Evolutionary conservation across 2,329 filamentous ascomycete genomes (phyloP).

Genomic region (Aspergillus brunneoviolaceus): DNA sequence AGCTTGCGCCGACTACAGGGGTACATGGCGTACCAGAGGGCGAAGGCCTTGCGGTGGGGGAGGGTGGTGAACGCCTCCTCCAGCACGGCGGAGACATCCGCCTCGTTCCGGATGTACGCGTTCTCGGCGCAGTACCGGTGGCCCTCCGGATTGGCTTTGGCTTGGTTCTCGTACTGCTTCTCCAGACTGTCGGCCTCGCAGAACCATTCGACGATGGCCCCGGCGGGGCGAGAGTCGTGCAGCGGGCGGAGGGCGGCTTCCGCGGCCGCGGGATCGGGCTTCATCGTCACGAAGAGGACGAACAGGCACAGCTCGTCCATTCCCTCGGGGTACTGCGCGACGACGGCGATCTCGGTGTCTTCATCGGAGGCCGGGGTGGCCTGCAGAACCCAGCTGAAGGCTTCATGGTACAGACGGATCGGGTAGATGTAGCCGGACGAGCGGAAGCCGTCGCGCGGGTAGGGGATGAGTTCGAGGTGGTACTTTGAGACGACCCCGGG

Average conservation of each 20-base stretch:
- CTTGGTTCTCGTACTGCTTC: slow-evolving; percentile 44
- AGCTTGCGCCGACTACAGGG: slow-evolving; percentile 46
- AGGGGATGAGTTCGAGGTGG: slow-evolving; percentile 43
- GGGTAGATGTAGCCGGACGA: slow-evolving; percentile 50
- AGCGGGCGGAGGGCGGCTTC: slow-evolving; percentile 14
- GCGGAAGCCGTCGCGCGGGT: slow-evolving; percentile 26
- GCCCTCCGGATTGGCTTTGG: slow-evolving; percentile 47
- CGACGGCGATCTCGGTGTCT: slow-evolving; percentile 29
- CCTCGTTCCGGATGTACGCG: slow-evolving; percentile 50
- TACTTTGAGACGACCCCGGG: slow-evolving; percentile 55
- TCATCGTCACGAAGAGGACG: slow-evolving; percentile 21
- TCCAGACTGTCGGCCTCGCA: slow-evolving; percentile 31
- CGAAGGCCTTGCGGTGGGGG: slow-evolving; percentile 47
- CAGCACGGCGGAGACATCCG: slow-evolving; percentile 47
- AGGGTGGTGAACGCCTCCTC: slow-evolving; percentile 51
- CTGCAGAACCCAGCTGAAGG: slow-evolving; percentile 49
- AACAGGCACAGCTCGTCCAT: slow-evolving; percentile 30
- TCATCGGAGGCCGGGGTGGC: slow-evolving; percentile 16
- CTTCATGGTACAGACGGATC: slow-evolving; percentile 45
- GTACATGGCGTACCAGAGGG: slow-evolving; percentile 54
- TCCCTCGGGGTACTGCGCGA: slow-evolving; percentile 33
- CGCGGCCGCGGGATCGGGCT: slow-evolving; percentile 14
- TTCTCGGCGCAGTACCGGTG: slow-evolving; percentile 55
- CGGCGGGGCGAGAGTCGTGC: slow-evolving; percentile 39
- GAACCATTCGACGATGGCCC: slow-evolving; percentile 39